Percentiles rank a stretch among this genome's conserved stretches.
These are phyloP conservation scores for Scedosporium dehoogii DNA, from an alignment of 2,329 filamentous ascomycete species.

Conservation along the genomic window DNA sequence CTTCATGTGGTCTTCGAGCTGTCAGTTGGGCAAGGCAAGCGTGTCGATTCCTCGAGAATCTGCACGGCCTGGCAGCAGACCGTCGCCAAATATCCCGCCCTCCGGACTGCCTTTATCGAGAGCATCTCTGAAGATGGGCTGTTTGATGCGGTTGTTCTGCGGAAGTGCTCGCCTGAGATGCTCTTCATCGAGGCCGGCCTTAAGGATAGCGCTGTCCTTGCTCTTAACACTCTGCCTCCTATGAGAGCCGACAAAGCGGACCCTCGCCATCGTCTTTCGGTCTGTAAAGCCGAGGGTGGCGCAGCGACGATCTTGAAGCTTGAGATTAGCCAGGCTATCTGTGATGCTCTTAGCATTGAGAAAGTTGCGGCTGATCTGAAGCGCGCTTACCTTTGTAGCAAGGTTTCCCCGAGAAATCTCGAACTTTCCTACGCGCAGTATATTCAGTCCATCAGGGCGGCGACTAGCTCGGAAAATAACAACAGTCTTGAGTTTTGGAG, in stretches of 20 bases:
- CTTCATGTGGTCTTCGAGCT: conserved; percentile 39
- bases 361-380: conserved; percentile 37
- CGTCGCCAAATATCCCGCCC: conserved; percentile 30
- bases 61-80: conserved; percentile 41
- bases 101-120: conserved; percentile 42
- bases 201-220: conserved; percentile 25
- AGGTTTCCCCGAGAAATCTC: conserved; percentile 20
- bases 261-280: conserved; percentile 39
- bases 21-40: conserved; percentile 22
- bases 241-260: conserved; percentile 25
- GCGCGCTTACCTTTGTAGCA: conserved; percentile 30
- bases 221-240: conserved; percentile 31
- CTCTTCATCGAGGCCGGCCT: conserved; percentile 39
- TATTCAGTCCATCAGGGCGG: conserved; percentile 23
- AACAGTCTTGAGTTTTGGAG: conserved; percentile 36
- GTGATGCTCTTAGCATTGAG: conserved; percentile 34
- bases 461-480: conserved; percentile 19
- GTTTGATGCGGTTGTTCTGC: conserved; percentile 39
- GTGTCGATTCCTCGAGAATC: conserved; percentile 32
- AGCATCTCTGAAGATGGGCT: conserved; percentile 37
- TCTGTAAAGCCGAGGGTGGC: conserved; percentile 29
- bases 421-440: conserved; percentile 28
- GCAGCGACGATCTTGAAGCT: conserved; percentile 36
- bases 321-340: conserved; percentile 40
- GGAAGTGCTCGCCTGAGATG: conserved; percentile 37